Evolutionary conservation across 306 rosid species (phyloP).

Genomic region (Vigna reflexopilosa): DNA sequence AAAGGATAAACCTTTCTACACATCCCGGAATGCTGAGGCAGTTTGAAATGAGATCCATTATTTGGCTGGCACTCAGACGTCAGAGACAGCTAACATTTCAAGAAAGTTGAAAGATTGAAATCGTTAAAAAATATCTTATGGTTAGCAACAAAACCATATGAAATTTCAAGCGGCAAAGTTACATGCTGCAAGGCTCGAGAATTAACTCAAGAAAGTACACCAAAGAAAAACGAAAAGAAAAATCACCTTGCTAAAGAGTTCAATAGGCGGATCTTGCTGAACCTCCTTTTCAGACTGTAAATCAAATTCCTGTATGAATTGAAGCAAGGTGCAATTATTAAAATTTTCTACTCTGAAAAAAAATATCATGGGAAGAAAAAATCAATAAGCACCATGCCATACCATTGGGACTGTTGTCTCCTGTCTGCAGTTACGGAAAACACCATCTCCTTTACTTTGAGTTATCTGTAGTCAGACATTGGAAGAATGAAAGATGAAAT

Average conservation of each 20-base stretch:
- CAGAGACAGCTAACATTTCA: conserved; percentile 75
- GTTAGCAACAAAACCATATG: neutral
- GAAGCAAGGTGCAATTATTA: conserved; percentile 37
- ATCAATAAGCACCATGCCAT: conserved; percentile 31
- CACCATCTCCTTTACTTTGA: conserved; percentile 71
- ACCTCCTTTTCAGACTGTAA: conserved; percentile 65
- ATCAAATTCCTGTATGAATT: conserved; percentile 69
- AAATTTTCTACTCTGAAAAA: conserved; percentile 23
- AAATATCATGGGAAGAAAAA: conserved; percentile 8
- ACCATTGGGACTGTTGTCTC: conserved; percentile 83
- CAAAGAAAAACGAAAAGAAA: conserved; percentile 5
- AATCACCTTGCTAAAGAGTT: conserved; percentile 86
- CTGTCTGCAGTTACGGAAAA: conserved; percentile 64
- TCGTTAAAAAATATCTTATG: conserved; percentile 27
- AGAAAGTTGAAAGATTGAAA: conserved; percentile 40
- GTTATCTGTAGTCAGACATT: conserved; percentile 65
- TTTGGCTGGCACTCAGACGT: conserved; percentile 70
- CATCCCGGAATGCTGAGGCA: conserved; percentile 56
- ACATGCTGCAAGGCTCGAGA: neutral
- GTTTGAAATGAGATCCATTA: conserved; percentile 60
- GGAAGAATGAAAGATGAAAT: neutral
- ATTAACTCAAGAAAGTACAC: conserved; percentile 8
- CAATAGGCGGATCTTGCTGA: conserved; percentile 71
- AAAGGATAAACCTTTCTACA: conserved; percentile 68
- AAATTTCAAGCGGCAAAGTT: conserved; percentile 3